phyloP scores from a whole-genome alignment of 768 basidiomycete genomes.

The Naganishia vishniacii region DNA sequence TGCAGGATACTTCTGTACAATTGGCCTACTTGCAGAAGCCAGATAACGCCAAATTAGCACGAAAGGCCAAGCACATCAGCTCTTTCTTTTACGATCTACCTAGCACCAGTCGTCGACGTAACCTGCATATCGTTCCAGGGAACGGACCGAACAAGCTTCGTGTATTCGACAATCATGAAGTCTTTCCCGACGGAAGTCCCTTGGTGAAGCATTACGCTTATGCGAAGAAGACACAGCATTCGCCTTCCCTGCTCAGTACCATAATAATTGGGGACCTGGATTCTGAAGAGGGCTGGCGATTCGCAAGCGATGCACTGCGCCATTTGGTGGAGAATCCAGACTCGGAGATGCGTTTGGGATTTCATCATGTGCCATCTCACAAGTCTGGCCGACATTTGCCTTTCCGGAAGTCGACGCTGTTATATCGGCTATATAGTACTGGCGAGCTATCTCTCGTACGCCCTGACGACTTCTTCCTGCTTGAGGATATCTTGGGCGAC shows the following conservation, averaged over 20 bases:
- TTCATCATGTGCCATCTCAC: constrained; percentile 67
- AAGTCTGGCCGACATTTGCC: constrained; percentile 48
- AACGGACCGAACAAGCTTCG: neutral
- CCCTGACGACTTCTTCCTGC: constrained; percentile 34
- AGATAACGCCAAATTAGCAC: neutral
- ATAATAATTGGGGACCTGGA: constrained; percentile 77
- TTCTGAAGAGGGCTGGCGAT: constrained; percentile 55
- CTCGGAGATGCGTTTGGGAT: constrained; percentile 56
- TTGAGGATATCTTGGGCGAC: constrained; percentile 31
- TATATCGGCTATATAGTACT: constrained; percentile 37
- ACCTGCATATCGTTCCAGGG: constrained; percentile 64
- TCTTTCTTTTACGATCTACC: constrained; percentile 90
- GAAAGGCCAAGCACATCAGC: constrained; percentile 51
- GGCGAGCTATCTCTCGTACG: constrained; percentile 29
- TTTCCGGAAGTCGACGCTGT: constrained; percentile 49
- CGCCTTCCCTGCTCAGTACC: constrained; percentile 43
- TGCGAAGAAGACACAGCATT: constrained; percentile 44
- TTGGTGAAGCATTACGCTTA: constrained; percentile 58
- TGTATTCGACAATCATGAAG: constrained; percentile 3
- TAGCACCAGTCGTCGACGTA: constrained; percentile 64
- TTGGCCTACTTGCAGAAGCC: constrained; percentile 19
- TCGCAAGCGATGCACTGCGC: constrained; percentile 37
- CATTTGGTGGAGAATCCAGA: constrained; percentile 29
- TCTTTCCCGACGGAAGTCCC: constrained; percentile 24
- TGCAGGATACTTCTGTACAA: constrained; percentile 26